Evolutionary conservation across 2,329 filamentous ascomycete species (phyloP), one percentile per base, ranked within the genome.

Genomic region (Pyrenochaeta sp.): DNA sequence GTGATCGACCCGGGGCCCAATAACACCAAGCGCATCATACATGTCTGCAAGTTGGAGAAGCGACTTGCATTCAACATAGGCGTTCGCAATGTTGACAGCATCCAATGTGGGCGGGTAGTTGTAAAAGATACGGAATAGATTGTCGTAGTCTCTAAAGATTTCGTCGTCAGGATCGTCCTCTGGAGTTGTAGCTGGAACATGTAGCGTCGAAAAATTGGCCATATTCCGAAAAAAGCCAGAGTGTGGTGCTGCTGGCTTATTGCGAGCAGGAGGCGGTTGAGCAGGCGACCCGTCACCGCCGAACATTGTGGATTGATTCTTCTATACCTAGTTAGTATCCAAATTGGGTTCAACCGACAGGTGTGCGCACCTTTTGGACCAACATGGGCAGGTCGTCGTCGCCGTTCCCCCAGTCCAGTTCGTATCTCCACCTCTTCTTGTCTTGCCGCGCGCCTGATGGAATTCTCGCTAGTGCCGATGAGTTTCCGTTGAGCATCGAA

Each of bases 51-150:
- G 80, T 9, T 85, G 84, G 27, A 97, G 81, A 3, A 97, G 82
- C 9, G 89, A 88, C 73, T 96, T 96, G 81, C 90, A 96, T 72
- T 96, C 90, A 29, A 94, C 86, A 66, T 96, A 96, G 17, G 92
- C 91, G 49, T 91, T 88, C 40, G 91, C 90, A 53, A 97, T 96
- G 69, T 94, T 96, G 69, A 94, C 81, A 18, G 83, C 82, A 72
- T 96, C 92, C 21, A 97, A 81, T 0, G 84, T 67, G 0, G 93
- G 93, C 0, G 90, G 77, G 68, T 95, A 89, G 71, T 96, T 96
- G 79, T 97, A 97, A 77, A 96, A 96, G 51, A 94, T 88, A 60
- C 92, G 89, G 69, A 97, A 95, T 15, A 97, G 81, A 69, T 96
- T 96, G 69, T 96, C 91, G 72, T 97, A 96, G 74, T 96, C 90